phyloP scores from a whole-genome alignment of 2,329 filamentous ascomycete genomes.

The Clarireedia sp. region DNA sequence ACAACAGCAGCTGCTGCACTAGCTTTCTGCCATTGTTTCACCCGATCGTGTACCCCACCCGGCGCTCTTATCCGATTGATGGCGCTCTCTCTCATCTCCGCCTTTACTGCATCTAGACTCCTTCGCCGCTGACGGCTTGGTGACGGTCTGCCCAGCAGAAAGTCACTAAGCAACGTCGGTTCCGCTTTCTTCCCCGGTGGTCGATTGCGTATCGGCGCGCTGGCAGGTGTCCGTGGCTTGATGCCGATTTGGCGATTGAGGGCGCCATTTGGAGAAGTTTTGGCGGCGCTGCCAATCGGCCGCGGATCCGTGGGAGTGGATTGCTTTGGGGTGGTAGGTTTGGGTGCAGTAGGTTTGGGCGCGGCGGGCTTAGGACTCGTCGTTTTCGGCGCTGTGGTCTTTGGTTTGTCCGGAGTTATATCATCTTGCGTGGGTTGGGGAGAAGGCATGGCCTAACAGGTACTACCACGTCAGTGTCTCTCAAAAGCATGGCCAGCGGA shows the following conservation, averaged over 20 bases:
- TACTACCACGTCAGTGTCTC: conserved; percentile 2
- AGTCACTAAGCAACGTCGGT: conserved; percentile 47
- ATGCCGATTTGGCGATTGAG: conserved; percentile 15
- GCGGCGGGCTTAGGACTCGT: background rate
- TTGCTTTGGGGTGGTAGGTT: background rate
- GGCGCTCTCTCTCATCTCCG: conserved; percentile 42
- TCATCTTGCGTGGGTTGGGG: conserved; percentile 8
- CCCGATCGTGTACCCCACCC: conserved; percentile 65
- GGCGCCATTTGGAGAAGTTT: conserved; percentile 18
- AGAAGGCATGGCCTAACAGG: conserved; percentile 10
- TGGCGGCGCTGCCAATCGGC: conserved; percentile 13
- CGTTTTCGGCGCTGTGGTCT: background rate
- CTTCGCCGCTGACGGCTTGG: conserved; percentile 48
- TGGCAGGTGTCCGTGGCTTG: conserved; percentile 19
- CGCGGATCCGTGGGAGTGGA: conserved; percentile 7
- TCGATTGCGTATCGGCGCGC: conserved; percentile 22
- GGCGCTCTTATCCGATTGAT: conserved; percentile 53
- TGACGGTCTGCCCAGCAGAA: conserved; percentile 48
- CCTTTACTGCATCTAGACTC: conserved; percentile 51
- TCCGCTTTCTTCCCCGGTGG: conserved; percentile 26
- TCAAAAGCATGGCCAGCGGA: background rate
- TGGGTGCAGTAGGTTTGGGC: background rate
- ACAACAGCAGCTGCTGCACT: conserved; percentile 59
- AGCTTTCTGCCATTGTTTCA: conserved; percentile 77
- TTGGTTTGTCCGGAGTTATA: conserved; percentile 4